Base-by-base conservation (phyloP, 2,329 filamentous ascomycete genomes). In the Penicillium frequentans region DNA sequence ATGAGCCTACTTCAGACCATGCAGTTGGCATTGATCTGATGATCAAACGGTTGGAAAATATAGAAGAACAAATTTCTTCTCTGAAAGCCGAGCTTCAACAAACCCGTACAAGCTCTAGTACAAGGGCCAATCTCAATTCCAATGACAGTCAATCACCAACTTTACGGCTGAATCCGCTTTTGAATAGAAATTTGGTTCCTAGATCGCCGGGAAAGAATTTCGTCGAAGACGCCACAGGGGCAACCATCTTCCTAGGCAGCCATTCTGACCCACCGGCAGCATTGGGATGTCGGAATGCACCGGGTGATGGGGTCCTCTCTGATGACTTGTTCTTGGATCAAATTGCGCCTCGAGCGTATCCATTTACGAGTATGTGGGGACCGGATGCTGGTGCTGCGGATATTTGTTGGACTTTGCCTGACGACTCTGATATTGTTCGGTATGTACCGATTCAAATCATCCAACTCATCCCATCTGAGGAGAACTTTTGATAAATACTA, bases 331-430 rank as follows among this genome's bases (percentile, higher is more conserved):
- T 62, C 19, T 45, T 63, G 14, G 58, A 66, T 43, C 63, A 66
- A 23, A 51, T 65, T 35, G 60, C 62, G 16, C 64, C 65, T 3
- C 59, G 63, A 3, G 47, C 63, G 1, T 66, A 68, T 51, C 63
- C 64, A 2, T 68, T 68, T 24, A 64, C 64, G n/a, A 65, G 54
- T 49, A 49, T 68, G 14, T 68, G 65, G 65, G 62, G 60, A 5
- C 54, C 61, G 2, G 62, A 64, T 27, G 60, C 59, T 8, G 53
- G 39, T 3, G 54, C 51, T 0, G 27, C 44, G n/a, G 59, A 65
- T 7, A 55, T 67, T n/a, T 66, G 60, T 52, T 46, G 61, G 53
- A 64, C 64, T 35, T 54, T 68, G 27, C 65, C 65, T 1, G 65
- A 65, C 5, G 65, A 65, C 49, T 57, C 58, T 21, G 60, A 66